phyloP scores from a whole-genome alignment of 2,329 filamentous ascomycete species.

The Colletotrichum melonis region DNA sequence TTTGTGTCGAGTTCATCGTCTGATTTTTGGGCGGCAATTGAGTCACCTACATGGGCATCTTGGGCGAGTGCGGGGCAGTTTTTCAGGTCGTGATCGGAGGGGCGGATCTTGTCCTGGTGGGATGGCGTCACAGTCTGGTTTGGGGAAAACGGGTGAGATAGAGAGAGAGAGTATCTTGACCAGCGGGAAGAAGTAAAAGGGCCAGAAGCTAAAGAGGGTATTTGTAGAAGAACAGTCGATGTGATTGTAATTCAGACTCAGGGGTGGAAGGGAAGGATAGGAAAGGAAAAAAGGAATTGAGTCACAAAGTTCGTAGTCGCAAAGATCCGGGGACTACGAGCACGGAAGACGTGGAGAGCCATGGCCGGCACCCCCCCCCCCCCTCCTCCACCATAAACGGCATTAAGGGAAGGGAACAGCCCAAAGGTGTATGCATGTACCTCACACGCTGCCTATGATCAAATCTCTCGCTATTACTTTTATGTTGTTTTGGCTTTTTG shows the following conservation, averaged over 20 bases:
- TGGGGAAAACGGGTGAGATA: not conserved
- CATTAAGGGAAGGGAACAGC: not conserved
- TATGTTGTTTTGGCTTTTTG: not conserved
- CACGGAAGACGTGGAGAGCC: not conserved
- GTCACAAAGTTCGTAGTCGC: constrained; percentile 25
- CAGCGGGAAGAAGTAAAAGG: not conserved
- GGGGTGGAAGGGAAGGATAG: not conserved
- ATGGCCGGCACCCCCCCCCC: not conserved
- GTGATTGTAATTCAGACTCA: not conserved
- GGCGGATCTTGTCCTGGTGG: constrained; percentile 13
- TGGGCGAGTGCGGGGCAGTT: constrained; percentile 31
- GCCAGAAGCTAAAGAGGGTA: not conserved
- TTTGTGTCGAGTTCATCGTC: not conserved
- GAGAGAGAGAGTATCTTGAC: not conserved
- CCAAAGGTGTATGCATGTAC: constrained; percentile 7
- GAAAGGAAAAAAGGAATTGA: constrained; percentile 22
- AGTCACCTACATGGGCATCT: constrained; percentile 36
- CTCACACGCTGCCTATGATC: not conserved
- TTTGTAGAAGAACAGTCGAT: constrained; percentile 14
- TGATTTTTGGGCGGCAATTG: constrained; percentile 3
- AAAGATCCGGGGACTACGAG: constrained; percentile 16
- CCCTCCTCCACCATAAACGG: constrained; percentile 11
- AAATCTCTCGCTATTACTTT: not conserved
- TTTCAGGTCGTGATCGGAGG: constrained; percentile 4
- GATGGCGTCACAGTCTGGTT: constrained; percentile 1